These are phyloP conservation scores for Diplosphaera chodatii DNA, from an alignment of 139 green algal species.

Conservation along the genomic window DNA sequence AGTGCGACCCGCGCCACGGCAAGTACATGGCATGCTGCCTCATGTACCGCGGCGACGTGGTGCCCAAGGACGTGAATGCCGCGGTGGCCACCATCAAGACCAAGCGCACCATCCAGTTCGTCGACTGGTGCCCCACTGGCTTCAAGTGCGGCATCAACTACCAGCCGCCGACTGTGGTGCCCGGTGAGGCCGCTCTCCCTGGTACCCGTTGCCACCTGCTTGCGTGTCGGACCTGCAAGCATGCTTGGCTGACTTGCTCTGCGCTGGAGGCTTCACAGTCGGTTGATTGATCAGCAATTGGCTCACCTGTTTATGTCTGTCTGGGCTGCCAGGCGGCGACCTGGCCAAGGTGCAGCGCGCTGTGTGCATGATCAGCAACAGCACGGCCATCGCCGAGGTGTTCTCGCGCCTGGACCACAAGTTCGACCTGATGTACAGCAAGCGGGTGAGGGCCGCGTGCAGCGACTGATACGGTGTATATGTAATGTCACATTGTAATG, in stretches of 20 bases:
- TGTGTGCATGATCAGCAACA: conserved; percentile 99
- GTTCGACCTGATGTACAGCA: conserved; percentile 99
- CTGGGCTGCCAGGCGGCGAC: conserved; percentile 83
- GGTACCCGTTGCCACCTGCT: too few species aligned
- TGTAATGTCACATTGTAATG: too few species aligned
- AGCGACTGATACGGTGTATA: too few species aligned
- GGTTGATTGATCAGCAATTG: not conserved
- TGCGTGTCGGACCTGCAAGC: too few species aligned
- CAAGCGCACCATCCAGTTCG: conserved; percentile 97
- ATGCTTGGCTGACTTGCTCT: too few species aligned
- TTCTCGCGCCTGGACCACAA: conserved; percentile 98
- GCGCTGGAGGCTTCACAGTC: too few species aligned
- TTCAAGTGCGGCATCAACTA: conserved; percentile 99
- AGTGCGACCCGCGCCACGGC: conserved; percentile 79
- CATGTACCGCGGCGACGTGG: conserved; percentile 99
- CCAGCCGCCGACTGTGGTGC: conserved; percentile 97
- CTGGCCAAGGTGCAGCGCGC: conserved; percentile 98
- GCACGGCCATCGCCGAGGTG: conserved; percentile 96
- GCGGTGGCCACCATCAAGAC: conserved; percentile 97
- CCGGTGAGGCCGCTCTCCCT: not conserved
- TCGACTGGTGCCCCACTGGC: conserved; percentile 98
- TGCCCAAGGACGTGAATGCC: conserved; percentile 98
- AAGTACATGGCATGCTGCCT: conserved; percentile 99
- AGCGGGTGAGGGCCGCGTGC: too few species aligned
- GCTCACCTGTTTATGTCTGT: too few species aligned